A percentile compares a stretch with the other conserved stretches of the same genome.
Conservation (phyloP, 2,329 filamentous ascomycete genomes). For the Xylaria sp. region DNA sequence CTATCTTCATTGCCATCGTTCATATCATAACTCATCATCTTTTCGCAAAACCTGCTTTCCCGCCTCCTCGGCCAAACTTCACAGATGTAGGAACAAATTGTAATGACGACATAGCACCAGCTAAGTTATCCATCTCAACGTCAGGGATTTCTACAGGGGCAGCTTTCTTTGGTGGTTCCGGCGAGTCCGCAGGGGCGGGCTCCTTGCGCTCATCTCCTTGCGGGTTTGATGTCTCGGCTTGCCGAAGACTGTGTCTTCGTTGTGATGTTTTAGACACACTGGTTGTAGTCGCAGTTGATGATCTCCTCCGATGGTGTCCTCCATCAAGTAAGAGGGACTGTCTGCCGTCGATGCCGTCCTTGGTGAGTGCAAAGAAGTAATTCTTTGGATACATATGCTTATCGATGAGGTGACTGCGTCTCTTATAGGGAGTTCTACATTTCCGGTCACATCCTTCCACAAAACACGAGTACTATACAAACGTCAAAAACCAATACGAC, state of each 20-base stretch:
- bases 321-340: constrained; percentile 78
- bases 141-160: constrained; percentile 49
- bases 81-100: constrained; percentile 76
- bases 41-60: constrained; percentile 64
- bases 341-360: constrained; percentile 87
- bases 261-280: constrained; percentile 40
- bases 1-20: constrained; percentile 11
- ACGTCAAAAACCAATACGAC: neutral
- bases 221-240: constrained; percentile 35
- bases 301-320: constrained; percentile 59
- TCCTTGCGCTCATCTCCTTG: constrained; percentile 29
- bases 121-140: constrained; percentile 70
- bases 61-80: constrained; percentile 69
- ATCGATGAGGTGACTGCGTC: constrained; percentile 88
- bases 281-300: constrained; percentile 53
- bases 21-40: constrained; percentile 51
- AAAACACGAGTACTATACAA: constrained; percentile 81
- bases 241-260: constrained; percentile 47
- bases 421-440: constrained; percentile 84
- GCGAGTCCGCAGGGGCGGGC: constrained; percentile 2
- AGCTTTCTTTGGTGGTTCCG: constrained; percentile 31
- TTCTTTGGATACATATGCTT: constrained; percentile 92
- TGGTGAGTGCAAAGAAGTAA: constrained; percentile 88
- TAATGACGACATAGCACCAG: constrained; percentile 75
- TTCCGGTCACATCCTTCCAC: constrained; percentile 87